phyloP scores from a whole-genome alignment of 352 stramenopile species.

The Globisporangium yorkense region DNA sequence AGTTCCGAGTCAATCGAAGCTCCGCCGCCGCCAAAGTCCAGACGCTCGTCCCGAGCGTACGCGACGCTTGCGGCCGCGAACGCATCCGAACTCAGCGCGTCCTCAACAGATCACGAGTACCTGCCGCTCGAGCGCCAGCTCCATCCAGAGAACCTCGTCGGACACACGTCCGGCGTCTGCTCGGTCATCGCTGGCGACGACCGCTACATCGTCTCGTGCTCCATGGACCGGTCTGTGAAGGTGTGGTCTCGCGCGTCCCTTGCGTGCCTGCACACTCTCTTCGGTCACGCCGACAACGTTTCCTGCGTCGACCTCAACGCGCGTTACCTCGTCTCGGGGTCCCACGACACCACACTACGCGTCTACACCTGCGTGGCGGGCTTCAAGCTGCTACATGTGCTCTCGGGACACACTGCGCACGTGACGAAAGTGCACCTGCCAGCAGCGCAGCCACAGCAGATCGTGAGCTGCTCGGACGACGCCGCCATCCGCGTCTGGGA shows the following conservation, averaged over 20 bases:
- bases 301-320: slow-evolving; percentile 44
- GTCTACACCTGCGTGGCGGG: slow-evolving; percentile 33
- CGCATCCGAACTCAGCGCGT: too few species aligned
- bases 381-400: slow-evolving; percentile 36
- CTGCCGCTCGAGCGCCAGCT: slow-evolving; percentile 5
- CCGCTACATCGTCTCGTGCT: slow-evolving; percentile 56
- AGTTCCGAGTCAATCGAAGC: background rate
- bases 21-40: slow-evolving; percentile 6
- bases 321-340: slow-evolving; percentile 62
- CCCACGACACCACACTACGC: slow-evolving; percentile 54
- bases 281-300: slow-evolving; percentile 57
- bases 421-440: slow-evolving; percentile 49
- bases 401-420: slow-evolving; percentile 46
- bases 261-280: slow-evolving; percentile 51
- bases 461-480: slow-evolving; percentile 60
- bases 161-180: slow-evolving; percentile 57
- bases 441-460: slow-evolving; percentile 15
- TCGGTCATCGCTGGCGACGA: slow-evolving; percentile 44
- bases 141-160: slow-evolving; percentile 40
- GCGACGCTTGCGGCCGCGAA: background rate
- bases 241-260: slow-evolving; percentile 51
- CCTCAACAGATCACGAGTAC: background rate
- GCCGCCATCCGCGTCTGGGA: slow-evolving; percentile 55
- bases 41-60: slow-evolving; percentile 5
- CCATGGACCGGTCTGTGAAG: slow-evolving; percentile 64